These are phyloP conservation scores for Colletotrichum sp. DNA, from an alignment of 2,329 filamentous ascomycete species.

Conservation along the genomic window DNA sequence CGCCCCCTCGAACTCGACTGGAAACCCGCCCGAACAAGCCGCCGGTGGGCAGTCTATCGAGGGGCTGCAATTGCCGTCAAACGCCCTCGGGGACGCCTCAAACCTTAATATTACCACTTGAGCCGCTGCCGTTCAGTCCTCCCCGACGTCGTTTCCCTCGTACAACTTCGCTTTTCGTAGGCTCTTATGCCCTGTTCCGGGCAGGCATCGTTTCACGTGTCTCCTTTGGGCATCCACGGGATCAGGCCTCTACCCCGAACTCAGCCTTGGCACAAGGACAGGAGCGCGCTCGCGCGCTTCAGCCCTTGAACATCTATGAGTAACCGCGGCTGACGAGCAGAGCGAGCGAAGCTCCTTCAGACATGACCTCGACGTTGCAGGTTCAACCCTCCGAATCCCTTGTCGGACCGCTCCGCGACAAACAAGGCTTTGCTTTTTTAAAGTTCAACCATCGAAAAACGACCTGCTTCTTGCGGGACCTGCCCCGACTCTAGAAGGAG, in stretches of 20 bases:
- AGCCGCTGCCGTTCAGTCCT: neutral
- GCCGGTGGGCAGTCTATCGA: neutral
- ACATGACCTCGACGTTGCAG: neutral
- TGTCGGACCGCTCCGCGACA: slow-evolving; percentile 5
- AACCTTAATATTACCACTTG: neutral
- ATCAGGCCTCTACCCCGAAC: neutral
- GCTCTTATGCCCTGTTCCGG: neutral
- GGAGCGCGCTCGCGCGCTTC: neutral
- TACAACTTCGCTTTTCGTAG: neutral
- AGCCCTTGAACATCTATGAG: neutral
- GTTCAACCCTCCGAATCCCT: neutral
- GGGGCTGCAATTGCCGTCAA: neutral
- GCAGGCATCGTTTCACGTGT: slow-evolving; percentile 5
- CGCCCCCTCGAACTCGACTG: neutral
- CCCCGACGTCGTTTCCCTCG: neutral
- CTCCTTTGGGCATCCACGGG: neutral
- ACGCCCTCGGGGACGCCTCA: neutral
- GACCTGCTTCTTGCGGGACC: neutral
- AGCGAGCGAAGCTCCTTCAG: neutral
- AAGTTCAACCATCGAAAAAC: neutral
- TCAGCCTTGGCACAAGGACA: neutral
- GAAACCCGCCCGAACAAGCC: neutral
- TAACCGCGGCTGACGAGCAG: neutral
- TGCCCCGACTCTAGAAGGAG: neutral
- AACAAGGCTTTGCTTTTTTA: neutral